Evolutionary conservation across 306 rosid species (phyloP), one percentile per base, ranked within the genome.

Genomic region (Vigna unguiculata): DNA sequence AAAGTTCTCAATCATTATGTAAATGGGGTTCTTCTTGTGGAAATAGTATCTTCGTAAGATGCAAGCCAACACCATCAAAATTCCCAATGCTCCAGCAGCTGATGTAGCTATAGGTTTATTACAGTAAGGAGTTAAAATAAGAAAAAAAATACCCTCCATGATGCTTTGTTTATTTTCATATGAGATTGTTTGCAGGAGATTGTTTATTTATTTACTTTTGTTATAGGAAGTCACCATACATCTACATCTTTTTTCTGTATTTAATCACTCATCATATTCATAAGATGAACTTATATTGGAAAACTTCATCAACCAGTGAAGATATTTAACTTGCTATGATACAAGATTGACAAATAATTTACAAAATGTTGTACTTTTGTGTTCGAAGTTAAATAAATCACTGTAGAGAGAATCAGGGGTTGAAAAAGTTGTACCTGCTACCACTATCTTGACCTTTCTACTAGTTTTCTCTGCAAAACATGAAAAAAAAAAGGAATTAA

Each of bases 1-100:
- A 13, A 81, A 81, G 3, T 41, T 69, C 74, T 81, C 85, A 40
- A 75, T 28, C 19, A 69, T 69, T 61, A 14, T 7, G 34, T 70
- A 57, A 43, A 62, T 38, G 48, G 69, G 68, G 40, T 60, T 40
- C 7, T 51, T 16, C 53, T 68, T 68, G 19, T 24, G 78, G 13
- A 61, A 28, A 5, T 38, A 75, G 41, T 14, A 24, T 58, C 75
- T 71, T 20, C 48, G 58, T 13, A 79, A 30, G 72, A 21, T 62
- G 34, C 57, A 79, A 22, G 61, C 49, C 69, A 65, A 22, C 3
- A 62, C 58, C 28, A 60, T 15, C 34, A 14, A 12, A 8, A 19
- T 6, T 2, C 45, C 67, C 6, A 73, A 62, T 70, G 47, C 57
- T 57, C 25, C 57, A 7, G 19, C 57, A 73, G 49, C 68, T 22